Evolutionary conservation across 495 filamentous ascomycete genomes (phyloP), one percentile per base, ranked within the genome.

Genomic region (Sphaerosporella brunnea): DNA sequence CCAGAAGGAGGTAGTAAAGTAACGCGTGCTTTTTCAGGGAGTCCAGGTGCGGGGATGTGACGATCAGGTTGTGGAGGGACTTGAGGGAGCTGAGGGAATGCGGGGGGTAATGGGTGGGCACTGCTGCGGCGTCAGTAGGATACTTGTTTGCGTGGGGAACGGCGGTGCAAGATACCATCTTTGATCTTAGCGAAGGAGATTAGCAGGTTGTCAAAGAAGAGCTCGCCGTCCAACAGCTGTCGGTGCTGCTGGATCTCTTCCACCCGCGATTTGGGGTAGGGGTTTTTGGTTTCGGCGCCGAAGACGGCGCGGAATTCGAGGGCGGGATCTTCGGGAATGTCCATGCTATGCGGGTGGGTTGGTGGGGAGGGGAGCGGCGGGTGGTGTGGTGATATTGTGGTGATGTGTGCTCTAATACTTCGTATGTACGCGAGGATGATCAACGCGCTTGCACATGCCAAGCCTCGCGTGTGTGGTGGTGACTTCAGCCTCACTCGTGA

Each of bases 191-290:
- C 55, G 32, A 60, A 55, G n/a, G 55, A 49, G 9, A 36, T 47
- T 18, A 59, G 49, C 4, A 60, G 45, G 3, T 52, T 43, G 25
- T 60, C 56, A 37, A 60, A 59, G 32, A 60, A 60, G 19, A 60
- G 41, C 4, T 37, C 21, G 2, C 46, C 52, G 25, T 52, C 56
- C 7, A 60, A 52, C 2, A 44, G 26, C 8, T 11, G 37, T 4
- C 56, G 56, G 47, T 55, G 48, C 28, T 48, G 45, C 23, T 11
- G 28, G 24, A 60, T 55, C 10, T 23, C 41, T 10, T 45, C 28
- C n/a, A 48, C 49, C 10, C 48, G 43, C 3, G 51, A 41, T 35
- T 50, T 52, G 10, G 55, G 40, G 42, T 60, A 60, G 5, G 56
- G 56, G 49, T 60, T 60, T 23, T 50, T 50, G 35, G 30, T 54